Base-by-base conservation (phyloP, 2,329 filamentous ascomycete genomes). In the Fusarium cyanostomum region DNA sequence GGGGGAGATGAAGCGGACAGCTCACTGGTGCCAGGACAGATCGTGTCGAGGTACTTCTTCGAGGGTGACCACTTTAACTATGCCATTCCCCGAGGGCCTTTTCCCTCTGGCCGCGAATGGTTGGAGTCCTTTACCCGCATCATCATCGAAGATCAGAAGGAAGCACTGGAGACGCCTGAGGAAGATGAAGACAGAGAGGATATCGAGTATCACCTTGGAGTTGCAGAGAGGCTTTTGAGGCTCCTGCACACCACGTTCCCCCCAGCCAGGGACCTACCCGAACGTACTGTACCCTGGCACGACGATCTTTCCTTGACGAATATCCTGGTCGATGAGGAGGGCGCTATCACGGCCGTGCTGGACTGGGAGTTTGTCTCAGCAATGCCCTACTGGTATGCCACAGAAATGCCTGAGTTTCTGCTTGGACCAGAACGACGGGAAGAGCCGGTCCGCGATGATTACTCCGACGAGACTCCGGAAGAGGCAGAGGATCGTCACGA, bases 341-440 rank as follows among this genome's bases (percentile, higher is more conserved):
- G 75, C 3, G 52, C 56, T 0, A 63, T 81, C 4, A 78, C 74
- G 1, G 79, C 64, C 6, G 42, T 81, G 0, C 42, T 81, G 3
- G 78, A 81, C 59, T 82, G 78, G 78, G 77, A 82, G 50, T 80
- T 74, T 41, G 73, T 79, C 11, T 78, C 75, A 3, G 67, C 75
- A 5, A 28, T 79, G 50, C 79, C 78, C 8, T 60, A 72, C n/a
- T 82, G 78, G 80, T 57, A 69, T 42, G 67, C 72, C 5, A 73
- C 70, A 12, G 45, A 70, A 30, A 39, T 72, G 27, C 78, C 79
- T 8, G 58, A 67, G 31, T 78, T 81, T 44, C 66, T 81, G 3
- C 35, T 64, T 0, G 72, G 67, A 0, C 41, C 52, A 7, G 26
- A 13, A 6, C 68, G 76, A n/a, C 64, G 75, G 31, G 58, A 70